Evolutionary conservation across 495 filamentous ascomycete species (phyloP).

Genomic region (Aspergillus conjunctus): DNA sequence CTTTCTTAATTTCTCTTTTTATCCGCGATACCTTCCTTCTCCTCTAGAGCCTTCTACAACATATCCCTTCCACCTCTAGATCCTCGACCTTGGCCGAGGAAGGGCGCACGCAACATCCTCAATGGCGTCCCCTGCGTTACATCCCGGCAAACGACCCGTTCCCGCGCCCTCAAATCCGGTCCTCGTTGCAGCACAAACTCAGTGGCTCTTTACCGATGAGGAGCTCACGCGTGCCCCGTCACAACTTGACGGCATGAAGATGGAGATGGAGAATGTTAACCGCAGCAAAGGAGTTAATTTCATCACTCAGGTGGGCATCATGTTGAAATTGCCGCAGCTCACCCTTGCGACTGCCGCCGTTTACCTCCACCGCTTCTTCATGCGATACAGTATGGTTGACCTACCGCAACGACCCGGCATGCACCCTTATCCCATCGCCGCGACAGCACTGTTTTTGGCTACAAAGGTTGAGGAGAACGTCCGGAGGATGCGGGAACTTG

Average conservation of each 20-base stretch:
- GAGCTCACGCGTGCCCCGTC: slow-evolving; percentile 83
- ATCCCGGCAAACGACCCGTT: slow-evolving; percentile 43
- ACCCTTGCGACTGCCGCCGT: slow-evolving; percentile 90
- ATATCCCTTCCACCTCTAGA: background rate
- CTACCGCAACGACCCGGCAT: slow-evolving; percentile 61
- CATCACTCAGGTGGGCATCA: slow-evolving; percentile 89
- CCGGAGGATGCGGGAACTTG: slow-evolving; percentile 88
- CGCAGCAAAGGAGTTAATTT: slow-evolving; percentile 94
- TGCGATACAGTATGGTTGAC: slow-evolving; percentile 78
- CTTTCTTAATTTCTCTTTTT: background rate
- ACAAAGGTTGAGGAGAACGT: slow-evolving; percentile 97
- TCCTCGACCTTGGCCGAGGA: background rate
- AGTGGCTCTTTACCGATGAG: slow-evolving; percentile 88
- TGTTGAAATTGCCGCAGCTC: slow-evolving; percentile 88
- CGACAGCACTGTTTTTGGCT: slow-evolving; percentile 86
- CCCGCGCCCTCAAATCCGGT: slow-evolving; percentile 52
- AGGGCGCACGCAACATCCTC: background rate
- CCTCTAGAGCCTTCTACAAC: background rate
- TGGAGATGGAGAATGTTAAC: slow-evolving; percentile 72
- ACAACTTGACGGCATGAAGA: slow-evolving; percentile 75
- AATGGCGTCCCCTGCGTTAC: slow-evolving; percentile 40
- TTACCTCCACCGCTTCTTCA: slow-evolving; percentile 93
- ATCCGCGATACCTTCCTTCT: background rate
- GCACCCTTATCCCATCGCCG: slow-evolving; percentile 89
- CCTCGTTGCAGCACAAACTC: slow-evolving; percentile 58